phyloP scores from a whole-genome alignment of 2,329 filamentous ascomycete species.

The Arthrobotrys musiformis region DNA sequence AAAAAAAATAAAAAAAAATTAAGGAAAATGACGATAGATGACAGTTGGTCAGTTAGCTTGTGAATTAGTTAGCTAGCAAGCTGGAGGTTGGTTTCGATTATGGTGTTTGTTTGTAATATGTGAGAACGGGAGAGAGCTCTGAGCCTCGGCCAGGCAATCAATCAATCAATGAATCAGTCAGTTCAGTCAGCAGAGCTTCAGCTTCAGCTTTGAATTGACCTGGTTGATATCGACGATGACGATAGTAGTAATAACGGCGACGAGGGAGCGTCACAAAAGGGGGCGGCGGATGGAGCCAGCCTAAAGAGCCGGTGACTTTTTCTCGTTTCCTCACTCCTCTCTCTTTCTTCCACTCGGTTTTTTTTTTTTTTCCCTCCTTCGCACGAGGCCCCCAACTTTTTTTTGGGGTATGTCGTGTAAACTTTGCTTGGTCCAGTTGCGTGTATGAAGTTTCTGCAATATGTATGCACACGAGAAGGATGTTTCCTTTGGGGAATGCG shows the following conservation, averaged over 20 bases:
- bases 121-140: background rate
- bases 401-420: constrained; percentile 10
- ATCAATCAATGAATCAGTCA: background rate
- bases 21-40: background rate
- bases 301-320: constrained; percentile 2
- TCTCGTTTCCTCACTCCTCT: background rate
- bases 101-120: too few species aligned
- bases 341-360: background rate
- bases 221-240: background rate
- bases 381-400: constrained; percentile 41
- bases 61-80: background rate
- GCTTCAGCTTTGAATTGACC: background rate
- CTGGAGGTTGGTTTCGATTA: too few species aligned
- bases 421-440: background rate
- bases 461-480: background rate
- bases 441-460: too few species aligned
- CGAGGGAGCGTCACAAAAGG: constrained; percentile 38
- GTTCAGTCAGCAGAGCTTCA: background rate
- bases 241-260: background rate
- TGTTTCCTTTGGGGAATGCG: constrained; percentile 34
- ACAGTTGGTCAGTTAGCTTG: background rate
- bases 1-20: background rate
- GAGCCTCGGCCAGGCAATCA: background rate
- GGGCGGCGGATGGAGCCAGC: constrained; percentile 21
- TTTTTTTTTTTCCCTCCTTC: background rate